These are phyloP conservation scores for Amoeboaphelidium protococcarum DNA, from an alignment of 371 early-diverging fungal genomes.

Conservation along the genomic window DNA sequence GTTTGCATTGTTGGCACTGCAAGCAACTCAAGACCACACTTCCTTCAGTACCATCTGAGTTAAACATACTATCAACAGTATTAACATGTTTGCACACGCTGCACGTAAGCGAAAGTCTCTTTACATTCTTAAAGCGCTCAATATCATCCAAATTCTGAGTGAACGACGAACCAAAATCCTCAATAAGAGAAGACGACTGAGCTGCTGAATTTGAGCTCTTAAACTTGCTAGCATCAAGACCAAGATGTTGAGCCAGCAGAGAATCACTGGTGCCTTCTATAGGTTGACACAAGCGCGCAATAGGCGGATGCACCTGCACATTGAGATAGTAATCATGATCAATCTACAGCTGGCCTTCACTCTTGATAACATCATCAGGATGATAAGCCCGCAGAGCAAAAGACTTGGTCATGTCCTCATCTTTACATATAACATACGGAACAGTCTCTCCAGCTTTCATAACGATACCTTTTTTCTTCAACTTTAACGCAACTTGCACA, in stretches of 20 bases:
- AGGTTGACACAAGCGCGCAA: constrained; percentile 62
- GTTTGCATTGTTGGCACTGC: constrained; percentile 29
- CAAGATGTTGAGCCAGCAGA: constrained; percentile 58
- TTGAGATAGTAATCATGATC: constrained; percentile 89
- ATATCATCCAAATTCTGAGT: constrained; percentile 50
- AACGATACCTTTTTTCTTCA: constrained; percentile 42
- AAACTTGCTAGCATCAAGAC: constrained; percentile 6
- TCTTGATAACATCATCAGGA: constrained; percentile 51
- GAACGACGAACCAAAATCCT: constrained; percentile 21
- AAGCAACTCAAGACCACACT: constrained; percentile 13
- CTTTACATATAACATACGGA: constrained; percentile 78
- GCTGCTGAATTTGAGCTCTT: not conserved
- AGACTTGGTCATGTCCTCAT: constrained; percentile 14
- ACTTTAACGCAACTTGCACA: constrained; percentile 74
- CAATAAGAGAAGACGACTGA: not conserved
- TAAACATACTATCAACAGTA: no score
- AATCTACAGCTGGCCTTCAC: constrained; percentile 20
- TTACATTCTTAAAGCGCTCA: constrained; percentile 52
- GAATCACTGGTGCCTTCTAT: constrained; percentile 61
- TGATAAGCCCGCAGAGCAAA: constrained; percentile 60
- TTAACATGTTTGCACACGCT: constrained; percentile 22
- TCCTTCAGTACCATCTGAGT: constrained; percentile 3
- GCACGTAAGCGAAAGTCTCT: constrained; percentile 30
- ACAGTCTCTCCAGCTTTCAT: constrained; percentile 70
- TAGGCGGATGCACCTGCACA: constrained; percentile 86